Conservation (phyloP, 1,284 basidiomycete genomes). For the Polyporus tsugae region DNA sequence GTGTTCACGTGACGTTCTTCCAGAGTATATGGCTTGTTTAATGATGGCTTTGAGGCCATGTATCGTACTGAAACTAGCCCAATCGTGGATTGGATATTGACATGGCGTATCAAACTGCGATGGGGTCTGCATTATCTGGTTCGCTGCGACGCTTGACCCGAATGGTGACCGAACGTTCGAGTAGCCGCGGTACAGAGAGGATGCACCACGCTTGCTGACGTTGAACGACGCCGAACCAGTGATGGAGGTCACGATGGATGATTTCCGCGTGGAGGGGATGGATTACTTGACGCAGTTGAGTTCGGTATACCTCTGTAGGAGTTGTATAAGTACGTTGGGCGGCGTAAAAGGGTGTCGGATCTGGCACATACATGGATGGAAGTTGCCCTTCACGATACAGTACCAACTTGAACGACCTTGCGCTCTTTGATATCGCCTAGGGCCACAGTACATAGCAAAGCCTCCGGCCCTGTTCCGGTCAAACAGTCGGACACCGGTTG, state of each 20-base stretch:
- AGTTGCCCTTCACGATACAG: too few species aligned
- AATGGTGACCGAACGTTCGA: conserved; percentile 47
- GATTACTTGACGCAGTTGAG: conserved; percentile 22
- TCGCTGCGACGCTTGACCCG: conserved; percentile 25
- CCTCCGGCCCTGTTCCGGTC: too few species aligned
- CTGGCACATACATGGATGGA: too few species aligned
- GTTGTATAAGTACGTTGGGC: too few species aligned
- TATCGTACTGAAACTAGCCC: neutral
- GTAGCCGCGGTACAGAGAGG: conserved; percentile 58
- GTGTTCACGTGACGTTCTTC: neutral
- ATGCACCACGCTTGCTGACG: conserved; percentile 49
- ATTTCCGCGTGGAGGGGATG: conserved; percentile 47
- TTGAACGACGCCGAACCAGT: conserved; percentile 52
- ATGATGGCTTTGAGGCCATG: conserved; percentile 1
- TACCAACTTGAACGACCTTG: too few species aligned
- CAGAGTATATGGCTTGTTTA: neutral
- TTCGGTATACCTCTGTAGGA: conserved; percentile 13
- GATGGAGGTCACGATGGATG: conserved; percentile 47
- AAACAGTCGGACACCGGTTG: too few species aligned
- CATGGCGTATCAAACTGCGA: neutral
- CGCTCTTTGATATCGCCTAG: too few species aligned
- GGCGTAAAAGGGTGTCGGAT: too few species aligned
- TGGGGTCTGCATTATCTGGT: conserved; percentile 17
- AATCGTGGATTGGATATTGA: neutral
- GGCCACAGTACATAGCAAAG: too few species aligned